Base-by-base conservation (phyloP, 805 yeast genomes). In the Wickerhamomyces mucosus region DNA sequence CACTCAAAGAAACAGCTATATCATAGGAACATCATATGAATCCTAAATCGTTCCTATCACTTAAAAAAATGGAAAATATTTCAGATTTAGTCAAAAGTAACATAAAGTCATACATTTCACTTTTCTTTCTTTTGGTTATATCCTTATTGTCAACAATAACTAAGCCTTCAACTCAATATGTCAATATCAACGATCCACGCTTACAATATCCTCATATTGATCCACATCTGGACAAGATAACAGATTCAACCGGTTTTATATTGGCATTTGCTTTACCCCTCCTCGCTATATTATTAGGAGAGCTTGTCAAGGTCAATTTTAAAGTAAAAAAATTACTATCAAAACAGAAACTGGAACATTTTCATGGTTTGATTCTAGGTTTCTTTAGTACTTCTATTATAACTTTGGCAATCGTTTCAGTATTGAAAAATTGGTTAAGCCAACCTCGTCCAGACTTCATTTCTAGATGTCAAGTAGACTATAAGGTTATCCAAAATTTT, bases 401-500 rank as follows among this genome's bases (percentile, higher is more conserved):
- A 5, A 42, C 45, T 2, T 35, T 37, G 1, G 29, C 39, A n/a
- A 29, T 41, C 8, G 37, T 43, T 8, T 32, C 40, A 43, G 59
- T 77, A 11, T 50, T 84, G 33, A 89, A 89, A 56, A 75, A 78
- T 46, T 72, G 79, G 72, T 72, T 89, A 32, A 95, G 95, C 6
- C 68, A 95, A 46, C 83, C 81, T 38, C 63, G 97, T 32, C 97
- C 97, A 0, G 97, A 89, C 56, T 83, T 88, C 48, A 53, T 89
- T 28, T 80, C 83, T 5, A 67, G 97, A 37, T 89, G 97, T 55
- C 50, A 65, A 18, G 95, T 95, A 1, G 59, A 49, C 31, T 75
- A 80, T 4, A 56, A 58, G 15, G 28, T 35, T 21, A 11, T 28
- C 6, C 29, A 34, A 15, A 29, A 32, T 2, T 42, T 41, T 4